Base-by-base conservation (phyloP, 75 land plant genomes). In the Sequoia sempervirens region DNA sequence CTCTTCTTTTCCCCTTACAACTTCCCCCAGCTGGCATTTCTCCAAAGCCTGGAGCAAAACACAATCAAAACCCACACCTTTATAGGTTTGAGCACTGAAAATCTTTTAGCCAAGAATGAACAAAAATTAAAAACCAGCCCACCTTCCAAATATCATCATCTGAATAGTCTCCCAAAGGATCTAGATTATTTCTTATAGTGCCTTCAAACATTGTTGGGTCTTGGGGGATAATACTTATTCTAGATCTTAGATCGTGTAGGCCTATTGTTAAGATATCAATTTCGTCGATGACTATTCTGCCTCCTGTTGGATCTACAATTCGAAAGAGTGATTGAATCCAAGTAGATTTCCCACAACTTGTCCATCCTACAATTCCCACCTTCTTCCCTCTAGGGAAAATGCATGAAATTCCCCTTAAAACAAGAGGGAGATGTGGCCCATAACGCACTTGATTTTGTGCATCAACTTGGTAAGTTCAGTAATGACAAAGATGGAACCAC, bases 61-160 rank as follows among this genome's bases (percentile, higher is more conserved):
- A 56, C 20, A 81, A 7, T 0, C 9, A 54, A 38, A 70, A 50
- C 53, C 2, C 14, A 9, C 53, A 50, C 53, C 53, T 50, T 50
- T 1, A 50, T 0, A 50, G 13, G 2, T 13, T 50, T 34, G 14
- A 50, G 14, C 53, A 50, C 53, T 50, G 12, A 0, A 38, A 38
- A 1, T 38, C 40, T 38, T 38, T 38, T 13, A 32, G 4, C 34
- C 37, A 32, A 11, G 30, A 79, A 20, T 30, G 34, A 79, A 1
- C 36, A 34, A 34, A 34, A 34, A 0, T 34, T 34, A 34, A 34
- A 34, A 34, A 0, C 36, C 0, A 82, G 4, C 32, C 64, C 80
- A 96, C 98, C 95, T 96, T 90, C 98, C 98, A 96, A 1, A 96
- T 88, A 54, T 95, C 91, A 36, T 83, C 72, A 82, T 96, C 97